Evolutionary conservation across 1,284 basidiomycete species (phyloP).

Genomic region (Mrakiaceae sp.): DNA sequence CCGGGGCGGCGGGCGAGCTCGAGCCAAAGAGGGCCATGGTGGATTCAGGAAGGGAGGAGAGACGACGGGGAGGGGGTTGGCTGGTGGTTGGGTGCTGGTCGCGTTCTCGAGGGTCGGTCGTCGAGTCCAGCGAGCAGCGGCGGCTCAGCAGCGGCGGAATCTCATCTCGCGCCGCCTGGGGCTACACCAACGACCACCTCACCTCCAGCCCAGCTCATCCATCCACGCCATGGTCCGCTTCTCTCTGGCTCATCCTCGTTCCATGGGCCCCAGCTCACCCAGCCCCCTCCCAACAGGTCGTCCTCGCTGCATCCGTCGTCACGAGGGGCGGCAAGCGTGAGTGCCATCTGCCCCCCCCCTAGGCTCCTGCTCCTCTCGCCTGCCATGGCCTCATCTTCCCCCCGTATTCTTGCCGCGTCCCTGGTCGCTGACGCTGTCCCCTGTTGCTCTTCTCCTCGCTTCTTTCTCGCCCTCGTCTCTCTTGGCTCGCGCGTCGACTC

Average conservation of each 20-base stretch:
- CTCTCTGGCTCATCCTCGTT: not conserved
- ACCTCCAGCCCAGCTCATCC: not conserved
- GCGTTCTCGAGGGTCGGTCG: not conserved
- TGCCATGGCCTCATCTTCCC: not conserved
- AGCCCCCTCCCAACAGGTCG: slow-evolving; percentile 27
- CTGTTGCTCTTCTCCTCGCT: not conserved
- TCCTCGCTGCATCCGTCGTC: slow-evolving; percentile 70
- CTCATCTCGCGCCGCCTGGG: not conserved
- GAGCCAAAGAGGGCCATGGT: slow-evolving; percentile 22
- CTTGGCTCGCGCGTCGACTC: not conserved
- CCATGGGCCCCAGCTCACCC: not conserved
- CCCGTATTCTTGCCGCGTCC: not conserved
- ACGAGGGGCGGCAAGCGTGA: slow-evolving; percentile 45
- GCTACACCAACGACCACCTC: not conserved
- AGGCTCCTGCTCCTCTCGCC: not conserved
- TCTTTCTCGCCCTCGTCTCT: not conserved
- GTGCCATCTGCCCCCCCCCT: slow-evolving; percentile 16
- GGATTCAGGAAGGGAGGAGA: not conserved
- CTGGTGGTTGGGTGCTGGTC: not conserved
- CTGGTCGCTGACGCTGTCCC: not conserved
- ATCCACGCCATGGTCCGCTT: slow-evolving; percentile 3
- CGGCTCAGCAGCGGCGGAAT: not conserved
- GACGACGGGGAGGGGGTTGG: not conserved
- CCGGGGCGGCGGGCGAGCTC: slow-evolving; percentile 19
- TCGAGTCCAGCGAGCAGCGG: not conserved